Percentiles rank a stretch among this genome's conserved stretches.
Evolutionary conservation across 768 basidiomycete species (phyloP).

Genomic region (Suillus placidus): DNA sequence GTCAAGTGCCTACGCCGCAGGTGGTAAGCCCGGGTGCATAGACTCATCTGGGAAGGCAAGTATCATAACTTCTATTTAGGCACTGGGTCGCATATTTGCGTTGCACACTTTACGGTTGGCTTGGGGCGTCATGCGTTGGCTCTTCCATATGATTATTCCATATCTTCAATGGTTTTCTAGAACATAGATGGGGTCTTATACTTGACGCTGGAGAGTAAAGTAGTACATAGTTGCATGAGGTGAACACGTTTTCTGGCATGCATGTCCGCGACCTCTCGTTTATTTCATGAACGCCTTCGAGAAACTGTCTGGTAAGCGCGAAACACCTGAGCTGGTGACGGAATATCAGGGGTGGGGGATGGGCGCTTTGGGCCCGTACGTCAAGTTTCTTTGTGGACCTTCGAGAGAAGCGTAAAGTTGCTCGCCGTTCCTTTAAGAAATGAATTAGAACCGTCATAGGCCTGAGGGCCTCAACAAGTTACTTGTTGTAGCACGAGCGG

Average conservation of each 20-base stretch:
- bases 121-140: constrained; percentile 34
- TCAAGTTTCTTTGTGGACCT: constrained; percentile 1
- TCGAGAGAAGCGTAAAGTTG: neutral
- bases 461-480: neutral
- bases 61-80: constrained; percentile 35
- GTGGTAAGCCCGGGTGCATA: constrained; percentile 39
- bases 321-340: neutral
- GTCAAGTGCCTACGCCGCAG: constrained; percentile 37
- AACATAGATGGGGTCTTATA: constrained; percentile 22
- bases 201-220: constrained; percentile 5
- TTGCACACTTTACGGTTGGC: constrained; percentile 25
- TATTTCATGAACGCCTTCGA: neutral
- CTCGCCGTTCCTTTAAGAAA: neutral
- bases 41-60: constrained; percentile 28
- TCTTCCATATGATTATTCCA: constrained; percentile 43
- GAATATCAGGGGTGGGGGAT: neutral
- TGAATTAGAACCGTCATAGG: constrained; percentile 2
- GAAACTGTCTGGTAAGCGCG: neutral
- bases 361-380: neutral
- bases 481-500: neutral
- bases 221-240: constrained; percentile 4
- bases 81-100: constrained; percentile 23
- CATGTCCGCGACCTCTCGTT: neutral
- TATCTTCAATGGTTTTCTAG: constrained; percentile 37
- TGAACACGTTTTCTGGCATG: constrained; percentile 1